A percentile compares a stretch with the other conserved stretches of the same genome.
Conservation (phyloP, 2,329 filamentous ascomycete genomes). For the Diaporthe longicolla region DNA sequence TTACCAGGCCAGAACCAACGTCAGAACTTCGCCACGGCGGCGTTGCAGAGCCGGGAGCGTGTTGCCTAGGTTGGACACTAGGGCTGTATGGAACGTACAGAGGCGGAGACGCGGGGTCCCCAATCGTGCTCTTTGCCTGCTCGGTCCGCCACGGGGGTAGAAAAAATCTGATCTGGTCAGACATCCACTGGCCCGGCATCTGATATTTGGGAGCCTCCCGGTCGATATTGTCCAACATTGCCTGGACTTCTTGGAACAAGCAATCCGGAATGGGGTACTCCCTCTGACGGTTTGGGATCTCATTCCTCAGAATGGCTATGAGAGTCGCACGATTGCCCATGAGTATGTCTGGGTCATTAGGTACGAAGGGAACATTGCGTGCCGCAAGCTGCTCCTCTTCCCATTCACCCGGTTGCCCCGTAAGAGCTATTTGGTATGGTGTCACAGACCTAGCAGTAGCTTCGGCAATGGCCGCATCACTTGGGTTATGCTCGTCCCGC, state of each 20-base stretch:
- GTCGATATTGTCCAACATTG: conserved; percentile 8
- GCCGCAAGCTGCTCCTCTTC: neutral
- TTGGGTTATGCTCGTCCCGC: neutral
- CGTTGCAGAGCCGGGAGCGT: neutral
- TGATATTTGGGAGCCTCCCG: neutral
- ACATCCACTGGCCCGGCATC: neutral
- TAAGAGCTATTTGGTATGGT: neutral
- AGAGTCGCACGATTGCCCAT: neutral
- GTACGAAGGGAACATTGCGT: neutral
- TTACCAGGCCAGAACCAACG: neutral
- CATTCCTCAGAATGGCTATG: neutral
- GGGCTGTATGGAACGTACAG: neutral
- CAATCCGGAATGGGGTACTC: neutral
- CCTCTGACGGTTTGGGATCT: conserved; percentile 3
- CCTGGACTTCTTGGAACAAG: neutral
- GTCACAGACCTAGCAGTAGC: neutral
- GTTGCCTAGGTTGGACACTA: neutral
- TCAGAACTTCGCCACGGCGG: neutral
- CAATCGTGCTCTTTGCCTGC: neutral
- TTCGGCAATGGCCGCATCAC: neutral
- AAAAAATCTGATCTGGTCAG: conserved; percentile 2
- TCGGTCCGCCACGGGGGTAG: conserved; percentile 4
- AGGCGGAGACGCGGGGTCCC: neutral
- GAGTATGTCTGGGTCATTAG: too few relatives aligned
- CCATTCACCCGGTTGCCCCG: neutral